Evolutionary conservation across 352 stramenopile species (phyloP), one percentile per base, ranked within the genome.

Genomic region (Phytophthora constricta): DNA sequence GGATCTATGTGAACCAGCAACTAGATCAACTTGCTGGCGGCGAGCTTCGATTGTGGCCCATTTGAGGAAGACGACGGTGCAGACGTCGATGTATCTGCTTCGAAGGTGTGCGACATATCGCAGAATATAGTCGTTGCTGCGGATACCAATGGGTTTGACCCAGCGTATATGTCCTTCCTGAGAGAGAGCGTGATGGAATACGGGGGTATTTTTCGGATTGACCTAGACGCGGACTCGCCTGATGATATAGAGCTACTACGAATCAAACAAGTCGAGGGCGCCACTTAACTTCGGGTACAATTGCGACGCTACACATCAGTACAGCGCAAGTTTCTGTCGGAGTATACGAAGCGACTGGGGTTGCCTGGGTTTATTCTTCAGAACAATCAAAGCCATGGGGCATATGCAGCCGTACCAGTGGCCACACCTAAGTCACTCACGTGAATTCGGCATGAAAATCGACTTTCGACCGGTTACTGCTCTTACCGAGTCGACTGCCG

Each of bases 381-480:
- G 9, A 77, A 77, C 23, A 51, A 61, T 22, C 23, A 17, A 10
- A 49, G 28, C 26, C 20, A 49, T 25, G 70, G 69, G 68, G 62
- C 47, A 19, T 74, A 49, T 26, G 62, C 64, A n/a, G 69, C 60
- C 5, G 28, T 73, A 16, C 58, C 69, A 3, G 64, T 73, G 16
- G 26, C 48, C 3, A 77, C 70, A 48, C 14, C 5, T 27, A 19
- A 5, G 43, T 68, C 23, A 57, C 59, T 23, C n/a, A n/a, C n/a
- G n/a, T n/a, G n/a, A n/a, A n/a, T 74, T 64, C 28, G n/a, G 69
- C 1, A 63, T 68, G 16, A 66, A 64, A 1, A 77, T 65, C 27
- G 63, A 77, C 42, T 77, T 70, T 20, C 26, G 51, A 19, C 63
- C 69, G 4, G 50, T 70, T 2, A 77, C 70, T 27, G 26, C 9